Evolutionary conservation across 2,329 filamentous ascomycete species (phyloP), one percentile per base, ranked within the genome.

Genomic region (Neofusicoccum sp.): DNA sequence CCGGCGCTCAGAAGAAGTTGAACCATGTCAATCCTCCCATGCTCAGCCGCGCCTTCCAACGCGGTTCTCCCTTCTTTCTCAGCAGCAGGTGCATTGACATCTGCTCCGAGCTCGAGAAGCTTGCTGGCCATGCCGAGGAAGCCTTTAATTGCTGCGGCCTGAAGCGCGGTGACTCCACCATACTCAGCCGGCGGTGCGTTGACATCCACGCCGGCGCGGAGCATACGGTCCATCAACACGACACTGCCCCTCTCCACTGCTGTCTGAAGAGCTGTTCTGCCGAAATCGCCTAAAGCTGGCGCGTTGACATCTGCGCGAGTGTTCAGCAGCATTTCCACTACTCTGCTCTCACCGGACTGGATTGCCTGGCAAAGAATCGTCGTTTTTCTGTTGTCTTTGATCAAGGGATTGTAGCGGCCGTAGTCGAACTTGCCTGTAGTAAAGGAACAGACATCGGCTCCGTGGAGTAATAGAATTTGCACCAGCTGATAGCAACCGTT

Each of bases 21-120:
- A 12, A 73, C 45, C 66, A 70, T 69, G 48, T 74, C 71, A n/a
- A 74, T 65, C 8, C 69, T 68, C 33, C 72, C 72, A 16, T 69
- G 52, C 58, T 73, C 69, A 36, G 72, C 70, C 3, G 72, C 71
- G 9, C 67, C 72, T 61, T 70, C 66, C 7, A 74, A 52, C 2
- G 72, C 70, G 1, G 72, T 71, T 22, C 69, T 58, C 29, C 72
- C 72, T 4, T 70, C 62, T 0, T 54, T 8, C 11, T n/a, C 37
- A 12, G 69, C 67, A 6, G 65, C 43, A 0, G 54, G 36, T 44
- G 68, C 69, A 61, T 73, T 68, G 49, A 71, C 48, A 49, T 70
- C 65, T 31, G 69, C 69, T 4, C 64, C 67, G 14, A 64, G 61
- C 9, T 68, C 65, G n/a, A 72, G 49, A 14, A 73, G 64, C 11